Evolutionary conservation across 2,329 filamentous ascomycete genomes (phyloP), one percentile per base, ranked within the genome.

Genomic region (Fusarium nisikadoi): DNA sequence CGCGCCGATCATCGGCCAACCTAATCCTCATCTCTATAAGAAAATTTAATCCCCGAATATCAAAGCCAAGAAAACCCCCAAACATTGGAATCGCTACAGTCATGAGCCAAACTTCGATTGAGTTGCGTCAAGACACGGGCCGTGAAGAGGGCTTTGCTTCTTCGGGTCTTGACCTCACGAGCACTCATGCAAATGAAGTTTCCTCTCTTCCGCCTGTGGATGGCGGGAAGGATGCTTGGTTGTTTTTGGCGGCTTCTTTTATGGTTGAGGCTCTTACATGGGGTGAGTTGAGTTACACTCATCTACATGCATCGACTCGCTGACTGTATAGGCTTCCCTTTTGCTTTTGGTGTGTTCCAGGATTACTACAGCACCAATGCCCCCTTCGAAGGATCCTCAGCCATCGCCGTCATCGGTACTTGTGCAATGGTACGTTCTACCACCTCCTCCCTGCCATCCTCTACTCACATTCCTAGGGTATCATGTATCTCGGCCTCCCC

Each of bases 261-360:
- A 72, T 77, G 35, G 67, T 80, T 45, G 80, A 81, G 57, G 79
- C 79, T 17, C 57, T 81, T 17, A 80, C 79, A 10, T 81, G 80
- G 80, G 80, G 80, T 80, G 53, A 55, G 64, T 29, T 33, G 31
- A 33, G 31, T 5, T 33, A 33, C 31, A 33, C 31, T 13, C 13
- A 33, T 33, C 31, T 12, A 13, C 12, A 33, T 33, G 31, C 12
- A 19, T 9, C 9, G 4, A 8, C 11, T 56, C 4, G 67, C 20
- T 33, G 5, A 3, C 2, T 6, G 1, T 33, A 0, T 43, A 92
- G 90, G 91, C 5, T 92, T 93, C 62, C 88, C 90, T 0, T 90
- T 90, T 62, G 86, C 90, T 0, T 94, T 91, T 77, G 92, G 91
- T 46, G 86, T 94, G 29, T 93, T 94, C 75, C 90, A 93, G 73